A percentile compares a stretch with the other conserved stretches of the same genome.
These are phyloP conservation scores for Endoconidiophora polonica DNA, from an alignment of 2,329 filamentous ascomycete species.

Conservation along the genomic window DNA sequence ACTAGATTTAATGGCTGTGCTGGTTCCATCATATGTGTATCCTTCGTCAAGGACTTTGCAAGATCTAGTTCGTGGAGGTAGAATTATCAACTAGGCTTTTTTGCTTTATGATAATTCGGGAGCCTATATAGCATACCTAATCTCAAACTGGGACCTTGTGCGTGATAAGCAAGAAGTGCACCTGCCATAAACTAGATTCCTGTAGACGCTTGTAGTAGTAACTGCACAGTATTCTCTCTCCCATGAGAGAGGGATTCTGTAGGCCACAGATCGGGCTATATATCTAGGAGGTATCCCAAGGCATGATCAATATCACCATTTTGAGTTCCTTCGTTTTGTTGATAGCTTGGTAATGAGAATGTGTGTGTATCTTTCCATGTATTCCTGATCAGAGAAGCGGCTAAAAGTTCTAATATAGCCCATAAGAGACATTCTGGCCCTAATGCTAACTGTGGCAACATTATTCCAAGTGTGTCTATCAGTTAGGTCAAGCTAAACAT, in stretches of 20 bases:
- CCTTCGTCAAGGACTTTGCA: no score
- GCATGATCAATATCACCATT: not conserved
- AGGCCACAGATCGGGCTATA: not conserved
- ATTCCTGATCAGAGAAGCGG: not conserved
- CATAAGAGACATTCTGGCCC: constrained; percentile 17
- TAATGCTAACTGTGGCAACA: constrained; percentile 19
- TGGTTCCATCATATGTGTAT: no score
- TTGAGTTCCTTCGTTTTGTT: not conserved
- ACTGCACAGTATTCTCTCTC: not conserved
- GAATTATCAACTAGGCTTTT: no score
- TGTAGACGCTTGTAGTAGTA: not conserved
- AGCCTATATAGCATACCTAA: no score
- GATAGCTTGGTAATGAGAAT: not conserved
- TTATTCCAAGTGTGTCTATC: constrained; percentile 26
- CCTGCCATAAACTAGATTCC: not conserved
- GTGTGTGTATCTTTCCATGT: not conserved
- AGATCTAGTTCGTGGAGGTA: no score
- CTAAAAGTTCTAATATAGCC: constrained; percentile 16
- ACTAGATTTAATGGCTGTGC: no score
- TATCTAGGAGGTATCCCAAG: not conserved
- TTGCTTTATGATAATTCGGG: no score
- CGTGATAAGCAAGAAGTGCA: no score
- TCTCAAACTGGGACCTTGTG: no score
- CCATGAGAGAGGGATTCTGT: not conserved
- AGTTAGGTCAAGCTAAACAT: constrained; percentile 25